A percentile compares a stretch with the other conserved stretches of the same genome.
Conservation (phyloP, 108 stramenopile species). For the Cyclotella sp. region DNA sequence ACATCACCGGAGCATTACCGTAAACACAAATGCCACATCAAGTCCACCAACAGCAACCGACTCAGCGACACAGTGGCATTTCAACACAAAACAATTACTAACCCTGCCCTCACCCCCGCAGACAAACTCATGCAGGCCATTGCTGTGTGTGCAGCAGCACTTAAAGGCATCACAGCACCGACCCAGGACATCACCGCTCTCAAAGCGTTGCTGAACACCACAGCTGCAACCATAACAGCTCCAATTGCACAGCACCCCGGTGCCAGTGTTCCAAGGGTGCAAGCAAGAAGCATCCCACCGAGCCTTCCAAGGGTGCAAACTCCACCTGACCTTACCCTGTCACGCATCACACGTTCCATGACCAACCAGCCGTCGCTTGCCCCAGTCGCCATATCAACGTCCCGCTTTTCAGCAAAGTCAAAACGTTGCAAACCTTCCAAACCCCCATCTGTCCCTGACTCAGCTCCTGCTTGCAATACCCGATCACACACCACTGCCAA, state of each 20-base stretch:
- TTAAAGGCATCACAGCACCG: too few relatives aligned
- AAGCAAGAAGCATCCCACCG: neutral
- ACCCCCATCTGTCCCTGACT: too few relatives aligned
- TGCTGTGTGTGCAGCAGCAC: neutral
- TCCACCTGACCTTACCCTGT: neutral
- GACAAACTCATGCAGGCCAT: neutral
- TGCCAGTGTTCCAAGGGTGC: neutral
- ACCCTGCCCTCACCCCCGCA: neutral
- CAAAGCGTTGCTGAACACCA: neutral
- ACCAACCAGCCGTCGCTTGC: too few relatives aligned
- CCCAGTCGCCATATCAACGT: too few relatives aligned
- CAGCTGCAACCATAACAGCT: neutral
- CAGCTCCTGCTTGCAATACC: too few relatives aligned
- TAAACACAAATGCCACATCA: neutral
- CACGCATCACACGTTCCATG: neutral
- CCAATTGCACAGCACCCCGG: neutral
- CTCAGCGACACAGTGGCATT: neutral
- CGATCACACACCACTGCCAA: too few relatives aligned
- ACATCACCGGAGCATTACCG: slow-evolving; percentile 5
- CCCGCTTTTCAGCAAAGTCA: too few relatives aligned
- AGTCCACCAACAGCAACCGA: neutral
- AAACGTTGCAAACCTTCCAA: too few relatives aligned
- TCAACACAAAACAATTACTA: neutral
- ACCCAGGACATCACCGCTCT: too few relatives aligned
- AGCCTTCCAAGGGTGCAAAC: too few relatives aligned